Percentiles rank a stretch among this genome's conserved stretches.
phyloP scores from a whole-genome alignment of 2,329 filamentous ascomycete species.

The Alternaria ethzedia region DNA sequence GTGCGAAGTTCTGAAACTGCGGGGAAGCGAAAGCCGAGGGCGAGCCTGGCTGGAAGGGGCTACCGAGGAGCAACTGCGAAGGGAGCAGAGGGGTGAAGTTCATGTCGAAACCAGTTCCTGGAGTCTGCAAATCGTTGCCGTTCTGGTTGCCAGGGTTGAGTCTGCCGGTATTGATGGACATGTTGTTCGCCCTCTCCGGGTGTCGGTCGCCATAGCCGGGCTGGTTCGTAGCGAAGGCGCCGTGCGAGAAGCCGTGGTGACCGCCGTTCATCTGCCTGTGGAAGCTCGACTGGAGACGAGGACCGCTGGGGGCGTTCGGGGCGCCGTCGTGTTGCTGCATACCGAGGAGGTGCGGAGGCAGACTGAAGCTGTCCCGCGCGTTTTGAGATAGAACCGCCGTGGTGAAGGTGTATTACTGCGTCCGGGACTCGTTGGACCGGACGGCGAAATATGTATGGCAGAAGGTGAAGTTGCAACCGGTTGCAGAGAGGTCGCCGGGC shows the following conservation, averaged over 20 bases:
- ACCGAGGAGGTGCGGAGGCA: constrained; percentile 79
- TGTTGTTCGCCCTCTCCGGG: constrained; percentile 82
- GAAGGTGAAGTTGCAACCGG: constrained; percentile 42
- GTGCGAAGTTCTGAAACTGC: constrained; percentile 85
- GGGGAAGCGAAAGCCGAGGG: constrained; percentile 88
- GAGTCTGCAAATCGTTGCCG: constrained; percentile 78
- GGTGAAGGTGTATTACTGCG: constrained; percentile 68
- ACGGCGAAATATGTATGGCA: constrained; percentile 47
- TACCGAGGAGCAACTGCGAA: constrained; percentile 91
- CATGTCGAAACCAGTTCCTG: constrained; percentile 93
- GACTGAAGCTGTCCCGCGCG: constrained; percentile 84
- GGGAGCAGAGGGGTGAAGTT: constrained; percentile 96
- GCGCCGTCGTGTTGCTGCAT: constrained; percentile 87
- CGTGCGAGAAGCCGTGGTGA: constrained; percentile 90
- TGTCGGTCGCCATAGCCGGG: constrained; percentile 85
- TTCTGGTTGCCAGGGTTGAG: constrained; percentile 63
- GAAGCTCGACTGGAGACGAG: constrained; percentile 66
- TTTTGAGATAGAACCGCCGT: constrained; percentile 81
- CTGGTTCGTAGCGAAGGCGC: constrained; percentile 85
- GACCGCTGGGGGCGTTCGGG: constrained; percentile 64
- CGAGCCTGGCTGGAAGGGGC: constrained; percentile 94
- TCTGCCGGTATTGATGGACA: constrained; percentile 86
- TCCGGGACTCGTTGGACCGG: constrained; percentile 56
- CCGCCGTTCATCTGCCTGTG: constrained; percentile 73
- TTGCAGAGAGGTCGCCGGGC: constrained; percentile 30